Percentiles rank a stretch among this genome's conserved stretches.
These are phyloP conservation scores for Tricholoma bakamatsutake DNA, from an alignment of 768 basidiomycete genomes.

Conservation along the genomic window DNA sequence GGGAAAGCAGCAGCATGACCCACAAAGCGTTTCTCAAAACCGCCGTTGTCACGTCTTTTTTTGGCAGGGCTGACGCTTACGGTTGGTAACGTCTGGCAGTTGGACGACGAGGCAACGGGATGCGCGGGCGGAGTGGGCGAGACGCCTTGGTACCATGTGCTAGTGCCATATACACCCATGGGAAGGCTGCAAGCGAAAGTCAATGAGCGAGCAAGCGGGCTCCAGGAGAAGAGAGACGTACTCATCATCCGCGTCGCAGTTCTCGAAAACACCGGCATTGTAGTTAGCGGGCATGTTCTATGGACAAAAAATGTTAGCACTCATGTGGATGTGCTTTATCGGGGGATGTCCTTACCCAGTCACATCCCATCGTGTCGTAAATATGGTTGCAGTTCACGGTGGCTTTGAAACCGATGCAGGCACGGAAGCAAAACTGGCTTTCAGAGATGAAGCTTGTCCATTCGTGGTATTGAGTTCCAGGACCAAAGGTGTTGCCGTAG, in stretches of 20 bases:
- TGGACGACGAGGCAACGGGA: constrained; percentile 54
- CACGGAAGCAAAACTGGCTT: constrained; percentile 62
- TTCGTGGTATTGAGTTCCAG: constrained; percentile 55
- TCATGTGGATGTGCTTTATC: background rate
- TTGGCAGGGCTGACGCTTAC: constrained; percentile 24
- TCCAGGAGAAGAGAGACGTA: constrained; percentile 16
- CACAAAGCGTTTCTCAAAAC: constrained; percentile 1
- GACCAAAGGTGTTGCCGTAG: constrained; percentile 58
- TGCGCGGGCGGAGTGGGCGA: constrained; percentile 53
- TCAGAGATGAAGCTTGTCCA: constrained; percentile 85
- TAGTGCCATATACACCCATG: constrained; percentile 70
- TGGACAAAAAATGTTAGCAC: constrained; percentile 5
- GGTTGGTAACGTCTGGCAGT: constrained; percentile 45
- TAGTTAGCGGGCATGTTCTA: constrained; percentile 77
- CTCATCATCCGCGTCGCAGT: constrained; percentile 58
- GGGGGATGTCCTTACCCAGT: constrained; percentile 32
- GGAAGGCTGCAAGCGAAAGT: constrained; percentile 30
- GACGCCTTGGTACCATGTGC: constrained; percentile 63
- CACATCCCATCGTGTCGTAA: constrained; percentile 64
- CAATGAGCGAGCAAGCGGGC: background rate
- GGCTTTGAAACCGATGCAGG: constrained; percentile 57
- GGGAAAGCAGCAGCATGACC: background rate
- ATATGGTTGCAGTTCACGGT: constrained; percentile 68
- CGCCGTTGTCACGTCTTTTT: constrained; percentile 11
- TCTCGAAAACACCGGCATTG: constrained; percentile 52